Conservation (phyloP, 352 stramenopile species). For the Halophytophthora polymorphica region DNA sequence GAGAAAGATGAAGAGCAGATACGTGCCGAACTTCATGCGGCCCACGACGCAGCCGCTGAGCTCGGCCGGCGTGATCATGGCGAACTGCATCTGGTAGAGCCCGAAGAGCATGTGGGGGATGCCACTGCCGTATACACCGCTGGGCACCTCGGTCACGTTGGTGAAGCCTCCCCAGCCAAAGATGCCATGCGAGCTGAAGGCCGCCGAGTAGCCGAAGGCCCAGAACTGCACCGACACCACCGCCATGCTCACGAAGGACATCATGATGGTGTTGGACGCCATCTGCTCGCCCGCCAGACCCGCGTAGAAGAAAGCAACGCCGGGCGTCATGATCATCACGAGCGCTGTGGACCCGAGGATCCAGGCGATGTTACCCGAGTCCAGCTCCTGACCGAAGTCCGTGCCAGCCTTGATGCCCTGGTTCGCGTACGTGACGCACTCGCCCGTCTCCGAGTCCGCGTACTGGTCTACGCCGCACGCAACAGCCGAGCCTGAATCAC, state of each 20-base stretch:
- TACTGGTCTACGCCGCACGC: constrained; percentile 32
- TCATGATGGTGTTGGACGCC: constrained; percentile 80
- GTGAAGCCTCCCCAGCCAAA: constrained; percentile 61
- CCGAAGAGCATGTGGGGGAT: constrained; percentile 75
- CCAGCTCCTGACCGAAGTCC: constrained; percentile 29
- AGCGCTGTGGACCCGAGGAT: constrained; percentile 46
- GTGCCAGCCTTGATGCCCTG: constrained; percentile 28
- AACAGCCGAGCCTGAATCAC: constrained; percentile 22
- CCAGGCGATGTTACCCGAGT: constrained; percentile 68
- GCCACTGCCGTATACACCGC: constrained; percentile 46
- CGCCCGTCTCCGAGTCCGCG: constrained; percentile 24
- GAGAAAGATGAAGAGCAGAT: constrained; percentile 72
- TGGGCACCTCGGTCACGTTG: constrained; percentile 37
- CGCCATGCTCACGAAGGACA: constrained; percentile 74
- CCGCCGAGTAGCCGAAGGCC: constrained; percentile 67
- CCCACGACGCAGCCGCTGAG: constrained; percentile 80
- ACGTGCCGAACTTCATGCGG: constrained; percentile 76
- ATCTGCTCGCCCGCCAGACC: constrained; percentile 67
- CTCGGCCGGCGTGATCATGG: constrained; percentile 73
- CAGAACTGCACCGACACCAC: constrained; percentile 81
- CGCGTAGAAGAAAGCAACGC: constrained; percentile 79
- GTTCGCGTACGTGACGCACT: constrained; percentile 38
- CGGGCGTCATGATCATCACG: constrained; percentile 73
- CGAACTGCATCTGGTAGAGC: constrained; percentile 84
- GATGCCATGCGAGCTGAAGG: constrained; percentile 54